Percentiles rank a stretch among this genome's conserved stretches.
Evolutionary conservation across 2,329 filamentous ascomycete species (phyloP).

Genomic region (Stromatinia cepivora): DNA sequence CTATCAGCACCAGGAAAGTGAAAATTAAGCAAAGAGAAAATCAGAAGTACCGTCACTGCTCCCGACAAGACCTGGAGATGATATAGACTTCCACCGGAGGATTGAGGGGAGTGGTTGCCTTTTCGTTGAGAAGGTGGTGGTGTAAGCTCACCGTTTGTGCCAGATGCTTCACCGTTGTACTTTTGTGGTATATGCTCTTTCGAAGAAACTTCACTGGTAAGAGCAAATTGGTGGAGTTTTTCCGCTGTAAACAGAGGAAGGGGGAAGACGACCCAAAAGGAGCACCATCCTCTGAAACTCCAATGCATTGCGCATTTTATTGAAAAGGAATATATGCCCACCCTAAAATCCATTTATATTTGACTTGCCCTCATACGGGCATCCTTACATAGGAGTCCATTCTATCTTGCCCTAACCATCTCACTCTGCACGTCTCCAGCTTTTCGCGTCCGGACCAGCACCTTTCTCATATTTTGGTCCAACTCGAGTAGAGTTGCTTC

Average conservation of each 20-base stretch:
- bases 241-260: too few relatives aligned
- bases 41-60: too few relatives aligned
- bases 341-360: background rate
- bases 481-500: background rate
- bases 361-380: background rate
- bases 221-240: too few relatives aligned
- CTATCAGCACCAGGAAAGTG: background rate
- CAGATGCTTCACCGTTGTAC: background rate
- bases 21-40: background rate
- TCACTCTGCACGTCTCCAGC: conserved; percentile 1
- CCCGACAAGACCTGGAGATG: too few relatives aligned
- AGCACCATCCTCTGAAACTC: background rate
- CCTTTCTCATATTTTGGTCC: conserved; percentile 9
- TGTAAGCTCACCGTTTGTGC: background rate
- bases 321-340: too few relatives aligned
- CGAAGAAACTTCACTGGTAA: too few relatives aligned
- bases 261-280: too few relatives aligned
- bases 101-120: background rate
- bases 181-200: background rate
- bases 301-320: too few relatives aligned
- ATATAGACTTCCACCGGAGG: background rate
- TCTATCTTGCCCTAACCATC: too few relatives aligned
- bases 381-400: background rate
- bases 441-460: background rate
- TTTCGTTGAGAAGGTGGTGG: background rate